Percentiles rank a stretch among this genome's conserved stretches.
Evolutionary conservation across 208 protist species (phyloP).

Genomic region (Trypanosoma avium): DNA sequence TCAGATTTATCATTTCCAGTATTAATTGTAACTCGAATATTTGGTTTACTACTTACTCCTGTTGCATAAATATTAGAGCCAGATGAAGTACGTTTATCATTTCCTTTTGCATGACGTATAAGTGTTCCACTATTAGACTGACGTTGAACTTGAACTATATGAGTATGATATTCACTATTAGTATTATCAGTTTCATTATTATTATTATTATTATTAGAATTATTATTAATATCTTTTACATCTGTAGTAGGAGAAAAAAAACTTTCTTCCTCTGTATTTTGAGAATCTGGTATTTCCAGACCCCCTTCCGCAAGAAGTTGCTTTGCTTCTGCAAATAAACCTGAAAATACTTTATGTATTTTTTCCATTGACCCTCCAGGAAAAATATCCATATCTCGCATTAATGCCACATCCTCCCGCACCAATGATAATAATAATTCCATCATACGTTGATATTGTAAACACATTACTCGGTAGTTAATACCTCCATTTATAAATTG

Average conservation of each 20-base stretch:
- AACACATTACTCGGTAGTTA: constrained; percentile 70
- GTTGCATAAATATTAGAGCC: not conserved
- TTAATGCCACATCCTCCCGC: constrained; percentile 48
- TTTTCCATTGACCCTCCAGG: constrained; percentile 18
- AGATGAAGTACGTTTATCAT: no score
- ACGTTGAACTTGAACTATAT: no score
- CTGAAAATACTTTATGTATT: constrained; percentile 5
- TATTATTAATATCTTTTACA: no score
- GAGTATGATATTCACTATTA: no score
- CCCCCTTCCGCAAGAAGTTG: constrained; percentile 31
- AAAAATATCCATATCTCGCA: constrained; percentile 31
- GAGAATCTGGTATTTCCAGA: not conserved
- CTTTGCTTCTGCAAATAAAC: constrained; percentile 11
- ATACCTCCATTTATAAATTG: constrained; percentile 76
- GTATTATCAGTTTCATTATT: no score
- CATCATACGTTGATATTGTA: constrained; percentile 47
- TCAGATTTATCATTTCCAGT: no score
- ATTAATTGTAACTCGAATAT: no score
- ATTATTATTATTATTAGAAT: no score
- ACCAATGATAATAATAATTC: constrained; percentile 54
- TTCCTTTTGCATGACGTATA: no score
- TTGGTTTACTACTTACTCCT: no score
- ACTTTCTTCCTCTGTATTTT: not conserved
- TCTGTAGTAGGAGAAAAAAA: no score
- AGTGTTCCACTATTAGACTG: no score